Percentiles rank a stretch among this genome's conserved stretches.
phyloP scores from a whole-genome alignment of 176 grass and related monocot species.

The Canna indica region DNA sequence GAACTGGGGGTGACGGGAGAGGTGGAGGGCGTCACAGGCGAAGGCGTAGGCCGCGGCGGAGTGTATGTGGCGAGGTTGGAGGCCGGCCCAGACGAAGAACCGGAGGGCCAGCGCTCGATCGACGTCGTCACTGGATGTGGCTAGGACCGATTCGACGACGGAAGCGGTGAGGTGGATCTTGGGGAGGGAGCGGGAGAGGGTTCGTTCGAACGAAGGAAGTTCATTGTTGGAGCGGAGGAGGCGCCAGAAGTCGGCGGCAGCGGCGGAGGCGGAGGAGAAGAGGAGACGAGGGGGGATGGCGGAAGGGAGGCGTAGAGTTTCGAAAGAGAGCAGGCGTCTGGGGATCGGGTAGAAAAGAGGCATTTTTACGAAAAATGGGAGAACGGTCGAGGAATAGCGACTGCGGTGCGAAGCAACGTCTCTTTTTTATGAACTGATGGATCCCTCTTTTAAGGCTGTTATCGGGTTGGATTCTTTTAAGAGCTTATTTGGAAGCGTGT shows the following conservation, averaged over 20 bases:
- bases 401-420: no score
- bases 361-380: slow-evolving; percentile 33
- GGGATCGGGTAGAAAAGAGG: background rate
- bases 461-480: no score
- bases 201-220: slow-evolving; percentile 23
- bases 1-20: slow-evolving; percentile 26
- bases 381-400: background rate
- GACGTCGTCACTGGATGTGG: background rate
- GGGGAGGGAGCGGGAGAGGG: slow-evolving; percentile 25
- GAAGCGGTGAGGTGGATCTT: slow-evolving; percentile 20
- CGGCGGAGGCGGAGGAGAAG: slow-evolving; percentile 28
- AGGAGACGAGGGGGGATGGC: slow-evolving; percentile 20
- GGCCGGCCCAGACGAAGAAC: slow-evolving; percentile 35
- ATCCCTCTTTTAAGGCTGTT: no score
- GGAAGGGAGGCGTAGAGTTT: background rate
- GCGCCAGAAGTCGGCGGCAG: slow-evolving; percentile 32
- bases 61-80: slow-evolving; percentile 34
- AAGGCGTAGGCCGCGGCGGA: slow-evolving; percentile 31
- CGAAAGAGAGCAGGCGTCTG: background rate
- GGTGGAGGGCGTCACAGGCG: slow-evolving; percentile 30
- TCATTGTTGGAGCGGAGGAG: slow-evolving; percentile 22
- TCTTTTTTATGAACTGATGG: no score
- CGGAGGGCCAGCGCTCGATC: slow-evolving; percentile 21
- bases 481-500: no score
- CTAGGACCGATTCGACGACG: slow-evolving; percentile 33